Evolutionary conservation across 2,329 filamentous ascomycete species (phyloP).

Genomic region (Simplicillium aogashimaense): DNA sequence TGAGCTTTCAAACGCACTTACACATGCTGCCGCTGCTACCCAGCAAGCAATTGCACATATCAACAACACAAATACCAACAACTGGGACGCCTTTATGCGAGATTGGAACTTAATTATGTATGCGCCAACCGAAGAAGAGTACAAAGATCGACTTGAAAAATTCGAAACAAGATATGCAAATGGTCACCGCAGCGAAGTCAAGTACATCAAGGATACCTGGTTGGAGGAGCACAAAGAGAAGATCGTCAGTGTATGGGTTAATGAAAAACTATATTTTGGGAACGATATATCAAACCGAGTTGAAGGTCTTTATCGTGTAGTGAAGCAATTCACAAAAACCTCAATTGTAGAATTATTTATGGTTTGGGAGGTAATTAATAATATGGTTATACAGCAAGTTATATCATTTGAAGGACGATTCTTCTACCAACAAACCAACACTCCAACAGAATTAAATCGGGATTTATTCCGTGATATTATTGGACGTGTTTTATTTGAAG

Average conservation of each 20-base stretch:
- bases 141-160: slow-evolving; percentile 7
- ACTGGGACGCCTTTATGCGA: slow-evolving; percentile 9
- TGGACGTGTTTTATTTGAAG: slow-evolving; percentile 9
- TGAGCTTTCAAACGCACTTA: too few species aligned
- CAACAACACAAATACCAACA: neutral
- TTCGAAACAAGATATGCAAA: slow-evolving; percentile 8
- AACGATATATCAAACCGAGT: slow-evolving; percentile 9
- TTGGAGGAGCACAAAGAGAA: slow-evolving; percentile 11
- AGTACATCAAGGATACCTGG: slow-evolving; percentile 9
- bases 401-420: slow-evolving; percentile 7
- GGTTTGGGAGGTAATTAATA: slow-evolving; percentile 10
- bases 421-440: slow-evolving; percentile 7
- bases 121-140: slow-evolving; percentile 7
- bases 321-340: slow-evolving; percentile 9
- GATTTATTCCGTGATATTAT: slow-evolving; percentile 7
- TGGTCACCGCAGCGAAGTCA: slow-evolving; percentile 7
- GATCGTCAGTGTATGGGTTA: slow-evolving; percentile 11
- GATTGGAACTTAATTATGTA: slow-evolving; percentile 9
- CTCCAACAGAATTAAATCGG: slow-evolving; percentile 8
- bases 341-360: slow-evolving; percentile 10
- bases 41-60: too few species aligned
- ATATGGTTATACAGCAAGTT: slow-evolving; percentile 9
- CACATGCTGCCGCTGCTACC: too few species aligned
- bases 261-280: slow-evolving; percentile 9
- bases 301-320: slow-evolving; percentile 8